phyloP scores from a whole-genome alignment of 2,329 filamentous ascomycete genomes.

The Geoglossum cookeanum region DNA sequence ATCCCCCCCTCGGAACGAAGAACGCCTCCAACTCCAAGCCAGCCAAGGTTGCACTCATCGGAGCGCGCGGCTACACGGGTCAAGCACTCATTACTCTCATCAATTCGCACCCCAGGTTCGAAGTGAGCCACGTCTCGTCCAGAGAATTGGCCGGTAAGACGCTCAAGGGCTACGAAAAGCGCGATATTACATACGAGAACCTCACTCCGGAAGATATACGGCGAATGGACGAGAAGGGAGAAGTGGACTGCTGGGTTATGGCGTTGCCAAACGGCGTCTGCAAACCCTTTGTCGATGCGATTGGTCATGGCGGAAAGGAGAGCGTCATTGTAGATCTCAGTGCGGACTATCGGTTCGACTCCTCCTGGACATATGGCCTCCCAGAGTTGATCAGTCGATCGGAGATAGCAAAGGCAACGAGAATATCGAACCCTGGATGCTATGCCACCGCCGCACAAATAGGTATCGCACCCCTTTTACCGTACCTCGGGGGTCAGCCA shows the following conservation, averaged over 20 bases:
- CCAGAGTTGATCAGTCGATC: slow-evolving; percentile 66
- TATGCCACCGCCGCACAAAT: slow-evolving; percentile 89
- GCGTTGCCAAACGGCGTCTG: slow-evolving; percentile 89
- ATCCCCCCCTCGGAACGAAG: slow-evolving; percentile 74
- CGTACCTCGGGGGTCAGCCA: slow-evolving; percentile 58
- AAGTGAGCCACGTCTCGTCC: slow-evolving; percentile 79
- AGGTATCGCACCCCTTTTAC: slow-evolving; percentile 64
- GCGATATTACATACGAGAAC: slow-evolving; percentile 82
- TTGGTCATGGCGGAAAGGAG: slow-evolving; percentile 48
- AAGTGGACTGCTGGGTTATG: slow-evolving; percentile 95
- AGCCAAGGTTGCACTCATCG: slow-evolving; percentile 69
- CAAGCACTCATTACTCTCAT: slow-evolving; percentile 76
- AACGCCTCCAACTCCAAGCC: slow-evolving; percentile 67
- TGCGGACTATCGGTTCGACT: slow-evolving; percentile 88
- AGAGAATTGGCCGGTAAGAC: slow-evolving; percentile 77
- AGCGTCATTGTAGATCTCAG: slow-evolving; percentile 83
- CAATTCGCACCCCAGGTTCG: slow-evolving; percentile 75
- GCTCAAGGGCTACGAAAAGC: slow-evolving; percentile 78
- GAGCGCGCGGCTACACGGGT: slow-evolving; percentile 84
- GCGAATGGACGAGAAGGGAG: slow-evolving; percentile 62
- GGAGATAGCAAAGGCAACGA: slow-evolving; percentile 56
- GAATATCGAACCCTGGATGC: slow-evolving; percentile 86
- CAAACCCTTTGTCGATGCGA: slow-evolving; percentile 80
- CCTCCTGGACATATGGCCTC: slow-evolving; percentile 72
- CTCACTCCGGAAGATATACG: slow-evolving; percentile 71